Conservation (phyloP, 331 rosid genomes). For the Quercus phellos region DNA sequence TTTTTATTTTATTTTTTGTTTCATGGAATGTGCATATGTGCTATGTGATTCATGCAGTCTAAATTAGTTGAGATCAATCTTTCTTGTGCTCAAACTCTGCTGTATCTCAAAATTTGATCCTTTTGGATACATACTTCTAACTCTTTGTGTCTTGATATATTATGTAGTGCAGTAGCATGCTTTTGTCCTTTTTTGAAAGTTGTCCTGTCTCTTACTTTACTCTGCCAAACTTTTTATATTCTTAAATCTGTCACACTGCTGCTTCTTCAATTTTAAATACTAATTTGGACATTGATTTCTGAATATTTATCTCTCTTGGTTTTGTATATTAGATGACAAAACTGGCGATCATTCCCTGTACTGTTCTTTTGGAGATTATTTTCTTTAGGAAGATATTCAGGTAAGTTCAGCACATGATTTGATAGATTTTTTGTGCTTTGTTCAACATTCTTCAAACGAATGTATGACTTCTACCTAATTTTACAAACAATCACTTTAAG, state of each 20-base stretch:
- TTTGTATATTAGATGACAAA: conserved; percentile 79
- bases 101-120: background rate
- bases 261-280: conserved; percentile 3
- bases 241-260: background rate
- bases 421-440: background rate
- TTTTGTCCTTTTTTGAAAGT: background rate
- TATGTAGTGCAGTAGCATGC: background rate
- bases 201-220: background rate
- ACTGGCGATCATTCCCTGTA: conserved; percentile 96
- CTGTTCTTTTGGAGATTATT: conserved; percentile 81
- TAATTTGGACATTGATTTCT: conserved; percentile 16
- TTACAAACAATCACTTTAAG: background rate
- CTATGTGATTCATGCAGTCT: background rate
- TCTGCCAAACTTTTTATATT: background rate
- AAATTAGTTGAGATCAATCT: background rate
- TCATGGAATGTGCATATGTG: background rate
- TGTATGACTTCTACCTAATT: background rate
- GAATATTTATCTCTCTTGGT: conserved; percentile 3
- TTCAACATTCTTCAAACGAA: background rate
- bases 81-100: background rate
- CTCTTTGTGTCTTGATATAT: background rate
- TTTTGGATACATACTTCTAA: background rate
- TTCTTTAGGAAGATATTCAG: conserved; percentile 86
- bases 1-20: background rate
- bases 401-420: conserved; percentile 28